Base-by-base conservation (phyloP, 805 yeast genomes). In the Grigorovia jiainica region DNA sequence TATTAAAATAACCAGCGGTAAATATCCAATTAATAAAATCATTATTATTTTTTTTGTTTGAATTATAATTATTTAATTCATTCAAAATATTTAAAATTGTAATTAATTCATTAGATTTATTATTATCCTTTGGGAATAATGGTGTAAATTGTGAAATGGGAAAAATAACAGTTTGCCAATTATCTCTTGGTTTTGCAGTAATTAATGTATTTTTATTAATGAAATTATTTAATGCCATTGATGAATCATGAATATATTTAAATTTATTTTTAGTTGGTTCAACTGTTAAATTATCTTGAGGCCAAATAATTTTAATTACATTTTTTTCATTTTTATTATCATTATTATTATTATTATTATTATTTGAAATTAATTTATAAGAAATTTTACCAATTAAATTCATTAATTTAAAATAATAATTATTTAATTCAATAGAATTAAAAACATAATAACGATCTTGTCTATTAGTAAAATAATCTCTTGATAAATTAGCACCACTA, bases 1-100 rank as follows among this genome's bases (percentile, higher is more conserved):
- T 81, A 60, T 92, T 92, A 68, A 92, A 92, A 60, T 92, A 92
- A 2, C 98, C 98, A 0, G 97, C 96, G 0, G 98, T 92, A 53
- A 92, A 80, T 49, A 84, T 74, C 94, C 95, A 90, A 40, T 70
- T 71, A 21, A 79, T 71, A 10, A 64, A 54, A 20, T 77, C 70
- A 52, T 76, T 20, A 33, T 21, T 18, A 24, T 25, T 25, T 8
- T 23, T 24, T 5, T 7, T 19, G n/a, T 23, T 24, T 7, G 16
- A 15, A 17, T 33, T 33, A 7, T 15, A 17, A n/a, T 23, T 76
- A 39, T 76, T 65, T 41, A 69, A 52, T 44, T 69, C 70, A 3
- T 85, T 71, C 34, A 85, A 65, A 4, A 84, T 59, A 24, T 80
- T 65, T 32, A 83, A 61, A 25, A 90, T 65, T 0, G 84, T 77